Evolutionary conservation across 2,329 filamentous ascomycete species (phyloP), one percentile per base, ranked within the genome.

Genomic region (Venturiaceae sp.): DNA sequence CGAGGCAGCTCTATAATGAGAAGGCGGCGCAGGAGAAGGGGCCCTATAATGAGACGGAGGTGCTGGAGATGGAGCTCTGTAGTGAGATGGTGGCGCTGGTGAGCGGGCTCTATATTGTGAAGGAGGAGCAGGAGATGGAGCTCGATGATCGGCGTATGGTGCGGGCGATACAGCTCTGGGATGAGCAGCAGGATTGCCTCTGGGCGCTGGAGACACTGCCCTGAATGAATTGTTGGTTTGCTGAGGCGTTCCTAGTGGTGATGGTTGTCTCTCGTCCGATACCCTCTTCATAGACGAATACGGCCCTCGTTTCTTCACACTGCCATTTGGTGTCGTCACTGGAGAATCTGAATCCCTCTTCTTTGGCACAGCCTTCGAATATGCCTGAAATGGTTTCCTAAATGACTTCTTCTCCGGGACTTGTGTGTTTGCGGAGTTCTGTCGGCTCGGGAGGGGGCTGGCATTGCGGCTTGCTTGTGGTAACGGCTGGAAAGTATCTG

Each of bases 401-500:
- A 83, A 84, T 26, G 80, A 83, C 69, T 83, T 84, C 59, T 68
- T 64, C 67, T 77, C 77, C 57, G 74, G 70, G 66, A 81, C 80
- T 9, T 34, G 54, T 53, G 57, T 55, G n/a, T 53, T 58, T 19
- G 32, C 57, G 9, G 57, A 58, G 32, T 53, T 39, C 34, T 55
- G 52, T 34, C 52, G 13, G 11, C 63, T 47, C 13, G 75, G 73
- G 58, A 75, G 71, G 39, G 73, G 76, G 58, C 72, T 76, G 64
- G 77, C 80, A 60, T 76, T 85, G 75, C 62, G 84, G 75, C 73
- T 90, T 73, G 64, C 82, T 72, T 63, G 76, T 75, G 62, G 76
- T 61, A 76, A 72, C 16, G 94, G 94, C 59, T 89, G 85, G 70
- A 95, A 97, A 70, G 85, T 83, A 60, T 94, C 84, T 58, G 89